Base-by-base conservation (phyloP, 148 eudicot genomes). In the Chenopodium suecicum region DNA sequence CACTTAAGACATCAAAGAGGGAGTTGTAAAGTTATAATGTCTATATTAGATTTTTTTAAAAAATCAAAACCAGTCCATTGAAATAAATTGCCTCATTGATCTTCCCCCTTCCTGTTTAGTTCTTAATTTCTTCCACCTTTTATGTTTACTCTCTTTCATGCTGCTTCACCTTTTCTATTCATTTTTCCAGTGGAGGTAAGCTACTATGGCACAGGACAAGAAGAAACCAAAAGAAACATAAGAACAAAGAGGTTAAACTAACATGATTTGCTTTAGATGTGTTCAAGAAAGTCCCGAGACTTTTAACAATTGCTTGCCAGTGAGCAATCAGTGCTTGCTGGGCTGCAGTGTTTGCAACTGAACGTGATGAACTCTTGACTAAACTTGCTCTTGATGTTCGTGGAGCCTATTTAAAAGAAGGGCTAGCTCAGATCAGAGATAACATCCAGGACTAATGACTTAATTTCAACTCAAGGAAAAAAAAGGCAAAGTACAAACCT, bases 381-480 rank as follows among this genome's bases (percentile, higher is more conserved):
- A 97, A 89, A 87, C 95, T 97, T 81, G 98, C 98, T 87, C 98
- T 90, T 54, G 99, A 97, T 81, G 94, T 97, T 83, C 99, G 90
- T 75, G 99, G 99, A 52, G 98, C 99, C 99, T 97, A 73, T 81
- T 73, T 29, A 74, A 77, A 80, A 23, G 34, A 76, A 68, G 27
- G 67, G 32, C 48, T 77, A 60, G 29, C 9, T 22, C 25, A 52
- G 27, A 19, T 85, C 23, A 81, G 60, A 67, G 52, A 81, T 20
- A 67, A 46, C 29, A 63, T 44, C n/a, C 81, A 70, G 78, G 20
- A n/a, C 5, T 23, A 25, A 70, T 71, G 58, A 56, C 70, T 54
- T 64, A 13, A 34, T 23, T 44, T 41, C 20, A 62, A 29, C 41
- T 52, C 50, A 50, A 71, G 23, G 54, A 14, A 44, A 56, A 77